A percentile compares a stretch with the other conserved stretches of the same genome.
phyloP scores from a whole-genome alignment of 805 yeast species.

The Metschnikowia aberdeeniae region DNA sequence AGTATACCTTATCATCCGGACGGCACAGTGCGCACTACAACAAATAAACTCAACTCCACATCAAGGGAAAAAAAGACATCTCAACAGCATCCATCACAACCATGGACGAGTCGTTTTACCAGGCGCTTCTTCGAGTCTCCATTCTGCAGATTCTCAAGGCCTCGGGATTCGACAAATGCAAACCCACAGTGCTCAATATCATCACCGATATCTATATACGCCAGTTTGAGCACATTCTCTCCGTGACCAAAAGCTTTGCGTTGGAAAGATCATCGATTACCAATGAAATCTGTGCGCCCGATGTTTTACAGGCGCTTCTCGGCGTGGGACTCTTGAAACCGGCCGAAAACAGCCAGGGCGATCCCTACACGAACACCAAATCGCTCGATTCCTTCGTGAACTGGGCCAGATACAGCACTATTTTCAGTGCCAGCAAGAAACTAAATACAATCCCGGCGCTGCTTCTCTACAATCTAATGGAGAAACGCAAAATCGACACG shows the following conservation, averaged over 20 bases:
- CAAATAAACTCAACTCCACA: no score
- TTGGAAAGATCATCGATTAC: slow-evolving; percentile 31
- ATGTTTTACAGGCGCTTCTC: slow-evolving; percentile 66
- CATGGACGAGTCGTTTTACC: slow-evolving; percentile 40
- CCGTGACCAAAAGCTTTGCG: slow-evolving; percentile 49
- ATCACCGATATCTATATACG: slow-evolving; percentile 74
- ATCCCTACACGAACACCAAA: slow-evolving; percentile 35
- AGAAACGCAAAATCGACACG: slow-evolving; percentile 35
- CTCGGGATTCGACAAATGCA: slow-evolving; percentile 77
- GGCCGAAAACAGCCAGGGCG: slow-evolving; percentile 39
- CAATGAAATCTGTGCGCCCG: slow-evolving; percentile 53
- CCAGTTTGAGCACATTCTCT: slow-evolving; percentile 52
- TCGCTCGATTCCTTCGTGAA: slow-evolving; percentile 34
- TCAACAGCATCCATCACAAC: no score
- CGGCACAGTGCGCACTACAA: no score
- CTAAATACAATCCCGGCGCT: slow-evolving; percentile 29
- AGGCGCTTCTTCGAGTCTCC: slow-evolving; percentile 35
- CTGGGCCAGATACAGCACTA: slow-evolving; percentile 33
- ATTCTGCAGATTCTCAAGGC: slow-evolving; percentile 63
- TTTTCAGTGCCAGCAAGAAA: slow-evolving; percentile 19
- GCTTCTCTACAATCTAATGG: slow-evolving; percentile 31
- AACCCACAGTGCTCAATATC: slow-evolving; percentile 66
- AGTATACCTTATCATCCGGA: no score
- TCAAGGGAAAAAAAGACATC: no score
- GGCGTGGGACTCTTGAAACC: slow-evolving; percentile 63